Evolutionary conservation across 1,139 yeast genomes (phyloP), one percentile per base, ranked within the genome.

Genomic region (Meyerozyma elateridarum): DNA sequence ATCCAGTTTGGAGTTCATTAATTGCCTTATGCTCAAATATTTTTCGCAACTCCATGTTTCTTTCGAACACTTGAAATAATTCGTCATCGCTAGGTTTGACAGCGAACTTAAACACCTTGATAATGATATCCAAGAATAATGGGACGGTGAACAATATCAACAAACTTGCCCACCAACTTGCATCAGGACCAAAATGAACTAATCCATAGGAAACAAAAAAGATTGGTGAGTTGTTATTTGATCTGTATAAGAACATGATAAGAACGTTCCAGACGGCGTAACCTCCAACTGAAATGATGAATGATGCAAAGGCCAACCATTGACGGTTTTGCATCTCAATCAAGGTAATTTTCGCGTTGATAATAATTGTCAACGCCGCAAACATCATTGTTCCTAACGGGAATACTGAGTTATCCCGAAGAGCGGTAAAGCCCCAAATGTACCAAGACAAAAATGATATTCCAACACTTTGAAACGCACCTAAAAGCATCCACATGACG

Each of bases 201-300:
- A 91, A 64, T 1, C 91, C 94, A 42, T 75, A 69, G 8, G 71
- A 66, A 4, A 85, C 96, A 52, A 75, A 84, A 54, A 78, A 91
- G 13, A 85, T 84, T 31, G 76, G 63, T 2, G 77, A 66, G n/a
- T n/a, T n/a, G 1, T 76, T 73, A 37, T 71, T 73, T 15, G 70
- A 58, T 31, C 76, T 61, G 52, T 85, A 83, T 14, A 89, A 59
- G 6, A 69, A 71, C 53, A 91, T 85, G 36, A 91, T 72, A 28
- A 88, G 56, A 38, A 84, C 70, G 53, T 85, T 79, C 96, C 96
- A 91, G 5, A 79, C 43, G n/a, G 82, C 65, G 79, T 93, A 93
- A 0, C 97, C 98, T 12, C 83, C 78, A 31, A 79, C 78, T 1
- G 96, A 85, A n/a, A 88, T 70, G 11, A 74, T 52, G 39, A 79